phyloP scores from a whole-genome alignment of 768 basidiomycete genomes.

The Thelephora ganbajun region DNA sequence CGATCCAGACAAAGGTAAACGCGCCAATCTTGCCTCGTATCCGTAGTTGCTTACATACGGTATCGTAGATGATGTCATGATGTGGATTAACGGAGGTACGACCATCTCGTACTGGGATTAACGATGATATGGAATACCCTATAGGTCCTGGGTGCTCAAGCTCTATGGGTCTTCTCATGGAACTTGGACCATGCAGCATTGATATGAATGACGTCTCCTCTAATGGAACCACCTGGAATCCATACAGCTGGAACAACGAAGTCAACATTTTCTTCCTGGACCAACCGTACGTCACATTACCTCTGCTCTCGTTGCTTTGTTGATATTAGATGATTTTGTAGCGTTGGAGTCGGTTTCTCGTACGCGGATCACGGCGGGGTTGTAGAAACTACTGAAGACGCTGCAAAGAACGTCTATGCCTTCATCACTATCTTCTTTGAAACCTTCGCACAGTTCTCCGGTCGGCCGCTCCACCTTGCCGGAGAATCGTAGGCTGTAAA shows the following conservation, averaged over 20 bases:
- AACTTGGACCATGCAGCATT: conserved; percentile 46
- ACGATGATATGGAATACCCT: not conserved
- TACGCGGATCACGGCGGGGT: conserved; percentile 58
- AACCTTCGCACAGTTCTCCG: conserved; percentile 58
- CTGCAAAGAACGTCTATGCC: conserved; percentile 59
- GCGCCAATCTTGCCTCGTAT: not conserved
- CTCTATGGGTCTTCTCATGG: conserved; percentile 45
- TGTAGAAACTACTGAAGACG: conserved; percentile 67
- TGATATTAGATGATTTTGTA: conserved; percentile 10
- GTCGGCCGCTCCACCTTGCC: conserved; percentile 54
- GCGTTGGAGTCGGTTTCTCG: conserved; percentile 59
- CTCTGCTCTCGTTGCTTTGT: not conserved
- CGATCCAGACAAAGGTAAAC: conserved; percentile 24
- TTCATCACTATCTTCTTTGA: conserved; percentile 74
- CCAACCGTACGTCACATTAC: conserved; percentile 26
- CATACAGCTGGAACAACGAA: conserved; percentile 49
- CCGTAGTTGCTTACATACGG: not conserved
- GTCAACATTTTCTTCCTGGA: conserved; percentile 63
- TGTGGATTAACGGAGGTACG: conserved; percentile 55
- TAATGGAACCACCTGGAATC: conserved; percentile 52
- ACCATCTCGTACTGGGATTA: conserved; percentile 11
- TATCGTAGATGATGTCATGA: conserved; percentile 41
- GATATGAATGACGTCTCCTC: conserved; percentile 39
- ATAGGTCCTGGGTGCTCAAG: conserved; percentile 45
- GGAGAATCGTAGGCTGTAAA: conserved; percentile 65